Conservation (phyloP, 1,284 basidiomycete species). For the Polyporus tsugae region DNA sequence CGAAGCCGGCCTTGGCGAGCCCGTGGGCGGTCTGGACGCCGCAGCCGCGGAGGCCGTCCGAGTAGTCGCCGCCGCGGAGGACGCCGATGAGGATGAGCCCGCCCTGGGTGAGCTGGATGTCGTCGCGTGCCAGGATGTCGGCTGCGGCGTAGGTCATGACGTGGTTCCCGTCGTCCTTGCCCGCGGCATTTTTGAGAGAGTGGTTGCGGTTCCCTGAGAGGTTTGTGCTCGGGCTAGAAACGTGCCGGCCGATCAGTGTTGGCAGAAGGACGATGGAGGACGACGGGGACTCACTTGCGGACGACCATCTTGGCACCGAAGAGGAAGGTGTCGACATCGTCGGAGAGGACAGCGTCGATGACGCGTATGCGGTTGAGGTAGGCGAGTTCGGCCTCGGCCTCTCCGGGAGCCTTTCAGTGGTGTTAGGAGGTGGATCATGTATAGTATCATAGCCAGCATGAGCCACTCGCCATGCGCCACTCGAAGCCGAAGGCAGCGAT, state of each 20-base stretch:
- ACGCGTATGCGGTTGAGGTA: constrained; percentile 82
- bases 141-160: constrained; percentile 69
- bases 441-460: no score
- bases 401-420: constrained; percentile 79
- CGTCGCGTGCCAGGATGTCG: constrained; percentile 59
- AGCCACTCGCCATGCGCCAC: constrained; percentile 72
- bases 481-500: constrained; percentile 91
- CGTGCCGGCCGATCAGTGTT: constrained; percentile 38
- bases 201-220: constrained; percentile 74
- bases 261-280: neutral
- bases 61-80: constrained; percentile 92
- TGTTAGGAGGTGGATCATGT: neutral
- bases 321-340: constrained; percentile 93
- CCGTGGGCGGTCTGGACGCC: constrained; percentile 70
- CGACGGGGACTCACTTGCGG: constrained; percentile 63
- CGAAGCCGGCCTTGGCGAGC: constrained; percentile 78
- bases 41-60: constrained; percentile 71
- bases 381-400: constrained; percentile 97
- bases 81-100: constrained; percentile 89
- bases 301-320: constrained; percentile 89
- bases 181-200: constrained; percentile 66
- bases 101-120: constrained; percentile 70
- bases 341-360: constrained; percentile 91
- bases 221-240: constrained; percentile 71
- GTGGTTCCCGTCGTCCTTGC: constrained; percentile 79